These are phyloP conservation scores for Lentinus brumalis DNA, from an alignment of 768 basidiomycete genomes.

Conservation along the genomic window DNA sequence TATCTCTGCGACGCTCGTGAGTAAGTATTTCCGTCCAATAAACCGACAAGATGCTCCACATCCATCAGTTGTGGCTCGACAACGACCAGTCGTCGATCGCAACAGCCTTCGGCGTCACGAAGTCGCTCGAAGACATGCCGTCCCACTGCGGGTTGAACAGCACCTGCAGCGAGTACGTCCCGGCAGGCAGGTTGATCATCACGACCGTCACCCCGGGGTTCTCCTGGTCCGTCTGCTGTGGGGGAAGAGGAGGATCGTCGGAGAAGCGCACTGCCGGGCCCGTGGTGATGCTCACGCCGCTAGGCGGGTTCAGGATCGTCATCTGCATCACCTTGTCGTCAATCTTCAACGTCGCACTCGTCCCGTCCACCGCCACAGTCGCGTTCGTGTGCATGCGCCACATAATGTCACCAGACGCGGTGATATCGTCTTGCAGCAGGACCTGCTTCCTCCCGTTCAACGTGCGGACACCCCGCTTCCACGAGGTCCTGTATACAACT, in stretches of 20 bases:
- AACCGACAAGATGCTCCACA: background rate
- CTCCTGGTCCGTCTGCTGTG: slow-evolving; percentile 60
- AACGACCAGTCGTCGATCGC: slow-evolving; percentile 73
- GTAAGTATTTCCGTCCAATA: background rate
- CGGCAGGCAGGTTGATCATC: slow-evolving; percentile 63
- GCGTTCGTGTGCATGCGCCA: slow-evolving; percentile 99
- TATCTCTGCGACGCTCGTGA: background rate
- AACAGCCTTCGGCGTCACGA: slow-evolving; percentile 73
- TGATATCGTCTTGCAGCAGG: slow-evolving; percentile 91
- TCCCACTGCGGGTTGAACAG: slow-evolving; percentile 95
- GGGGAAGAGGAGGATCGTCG: slow-evolving; percentile 65
- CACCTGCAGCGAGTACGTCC: slow-evolving; percentile 78
- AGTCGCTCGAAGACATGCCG: slow-evolving; percentile 58
- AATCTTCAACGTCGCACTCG: slow-evolving; percentile 74
- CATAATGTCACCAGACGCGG: slow-evolving; percentile 55
- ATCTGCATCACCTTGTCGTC: slow-evolving; percentile 69
- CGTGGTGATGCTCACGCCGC: slow-evolving; percentile 65
- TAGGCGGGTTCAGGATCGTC: slow-evolving; percentile 64
- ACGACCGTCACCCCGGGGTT: slow-evolving; percentile 85
- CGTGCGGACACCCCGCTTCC: slow-evolving; percentile 82
- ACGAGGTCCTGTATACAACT: slow-evolving; percentile 52
- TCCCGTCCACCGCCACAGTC: slow-evolving; percentile 62
- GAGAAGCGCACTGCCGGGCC: slow-evolving; percentile 54
- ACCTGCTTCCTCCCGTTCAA: slow-evolving; percentile 87
- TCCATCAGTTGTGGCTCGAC: slow-evolving; percentile 67